phyloP scores from a whole-genome alignment of 345 rosid species.

The Rubroshorea leprosula region DNA sequence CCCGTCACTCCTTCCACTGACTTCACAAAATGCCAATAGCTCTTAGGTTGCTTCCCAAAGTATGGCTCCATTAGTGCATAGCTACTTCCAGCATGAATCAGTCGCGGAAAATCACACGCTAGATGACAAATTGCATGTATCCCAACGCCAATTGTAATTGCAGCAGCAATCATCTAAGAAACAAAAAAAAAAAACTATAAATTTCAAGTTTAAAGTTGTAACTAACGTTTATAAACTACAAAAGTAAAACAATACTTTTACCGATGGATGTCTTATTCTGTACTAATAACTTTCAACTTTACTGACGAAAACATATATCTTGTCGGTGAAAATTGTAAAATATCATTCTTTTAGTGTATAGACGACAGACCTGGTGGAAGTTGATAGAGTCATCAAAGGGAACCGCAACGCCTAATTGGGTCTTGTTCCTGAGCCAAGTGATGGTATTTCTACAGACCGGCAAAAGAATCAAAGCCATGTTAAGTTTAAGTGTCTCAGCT shows the following conservation, averaged over 20 bases:
- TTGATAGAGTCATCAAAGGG: conserved; percentile 87
- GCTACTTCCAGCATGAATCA: conserved; percentile 42
- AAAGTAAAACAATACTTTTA: neutral
- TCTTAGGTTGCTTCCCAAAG: conserved; percentile 57
- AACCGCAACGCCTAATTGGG: conserved; percentile 53
- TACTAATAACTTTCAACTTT: no score
- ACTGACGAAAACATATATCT: no score
- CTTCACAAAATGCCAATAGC: conserved; percentile 63
- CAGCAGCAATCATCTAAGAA: conserved; percentile 60
- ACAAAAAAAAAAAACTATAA: neutral
- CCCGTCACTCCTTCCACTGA: conserved; percentile 68
- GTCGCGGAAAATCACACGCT: conserved; percentile 63
- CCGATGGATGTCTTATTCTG: neutral
- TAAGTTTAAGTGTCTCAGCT: conserved; percentile 61
- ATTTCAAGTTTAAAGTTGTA: no score
- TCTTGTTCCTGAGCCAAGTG: conserved; percentile 76
- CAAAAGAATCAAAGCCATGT: conserved; percentile 71
- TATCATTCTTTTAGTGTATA: no score
- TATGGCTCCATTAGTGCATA: conserved; percentile 46
- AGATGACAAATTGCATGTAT: conserved; percentile 56
- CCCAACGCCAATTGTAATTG: conserved; percentile 50
- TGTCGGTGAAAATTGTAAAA: no score
- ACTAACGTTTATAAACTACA: neutral
- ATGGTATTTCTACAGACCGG: conserved; percentile 78
- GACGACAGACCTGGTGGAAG: conserved; percentile 61